phyloP scores from a whole-genome alignment of 2,329 filamentous ascomycete genomes.

The Raffaelea ambrosiae region DNA sequence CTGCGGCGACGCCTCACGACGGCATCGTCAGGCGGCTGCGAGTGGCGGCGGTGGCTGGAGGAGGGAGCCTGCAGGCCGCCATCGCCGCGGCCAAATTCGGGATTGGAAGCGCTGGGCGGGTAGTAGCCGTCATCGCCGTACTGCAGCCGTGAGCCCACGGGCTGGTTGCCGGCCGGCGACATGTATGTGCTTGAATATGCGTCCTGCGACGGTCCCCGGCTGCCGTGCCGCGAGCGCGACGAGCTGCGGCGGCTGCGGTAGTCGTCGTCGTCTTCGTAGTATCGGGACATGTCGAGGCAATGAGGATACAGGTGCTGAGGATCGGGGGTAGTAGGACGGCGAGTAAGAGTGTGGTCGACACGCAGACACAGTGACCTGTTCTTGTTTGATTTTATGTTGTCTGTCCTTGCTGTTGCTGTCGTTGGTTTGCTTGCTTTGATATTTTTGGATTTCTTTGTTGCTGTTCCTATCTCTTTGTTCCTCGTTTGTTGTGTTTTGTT shows the following conservation, averaged over 20 bases:
- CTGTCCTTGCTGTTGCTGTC: too few relatives aligned
- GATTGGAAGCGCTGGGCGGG: conserved; percentile 9
- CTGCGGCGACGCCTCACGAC: conserved; percentile 1
- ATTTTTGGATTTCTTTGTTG: too few relatives aligned
- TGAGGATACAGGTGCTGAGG: too few relatives aligned
- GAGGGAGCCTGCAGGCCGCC: conserved; percentile 17
- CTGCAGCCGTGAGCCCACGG: conserved; percentile 15
- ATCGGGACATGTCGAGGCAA: conserved; percentile 18
- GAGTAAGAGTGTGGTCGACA: too few relatives aligned
- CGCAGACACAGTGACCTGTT: too few relatives aligned
- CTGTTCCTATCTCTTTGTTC: too few relatives aligned
- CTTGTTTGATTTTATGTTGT: background rate
- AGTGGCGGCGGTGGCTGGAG: conserved; percentile 18
- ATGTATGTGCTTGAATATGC: conserved; percentile 5
- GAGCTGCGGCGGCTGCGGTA: conserved; percentile 10
- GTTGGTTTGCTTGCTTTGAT: too few relatives aligned
- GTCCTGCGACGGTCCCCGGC: conserved; percentile 1
- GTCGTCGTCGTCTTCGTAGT: conserved; percentile 26
- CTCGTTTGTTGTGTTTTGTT: background rate
- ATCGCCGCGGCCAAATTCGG: conserved; percentile 8
- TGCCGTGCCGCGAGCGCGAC: conserved; percentile 2
- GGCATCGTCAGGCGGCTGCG: conserved; percentile 15
- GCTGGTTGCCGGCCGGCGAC: background rate
- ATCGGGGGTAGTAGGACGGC: too few relatives aligned
- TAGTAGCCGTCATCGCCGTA: conserved; percentile 32